Evolutionary conservation across 140 eudicot genomes (phyloP), one percentile per base, ranked within the genome.

Genomic region (Ambrosia hybrid): DNA sequence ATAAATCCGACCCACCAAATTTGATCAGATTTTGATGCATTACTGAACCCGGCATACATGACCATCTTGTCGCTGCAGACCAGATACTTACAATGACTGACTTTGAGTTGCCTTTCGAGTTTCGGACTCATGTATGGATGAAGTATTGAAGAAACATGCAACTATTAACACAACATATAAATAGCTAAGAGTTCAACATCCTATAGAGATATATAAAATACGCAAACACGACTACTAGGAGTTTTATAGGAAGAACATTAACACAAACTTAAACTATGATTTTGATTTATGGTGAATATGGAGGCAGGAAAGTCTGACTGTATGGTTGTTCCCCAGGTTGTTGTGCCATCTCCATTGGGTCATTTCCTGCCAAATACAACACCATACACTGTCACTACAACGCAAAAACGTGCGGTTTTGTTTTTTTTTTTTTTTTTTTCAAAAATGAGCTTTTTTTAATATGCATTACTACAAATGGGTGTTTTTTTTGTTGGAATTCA

Each of bases 291-390:
- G 96, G 92, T 2, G 88, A 80, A 69, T 82, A 79, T 38, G 81
- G 88, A 12, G 85, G 87, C 53, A 78, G 78, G 76, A 75, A 89
- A 49, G 63, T 78, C 67, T 89, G 90, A 26, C 67, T 85, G 49
- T 80, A 75, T 67, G 87, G 78, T 51, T 93, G 78, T 53, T 89
- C 90, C 71, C 87, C 87, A 1, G 87, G 93, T 34, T 83, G 83
- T 52, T 83, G 83, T 52, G 80, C 48, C 61, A 79, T 49, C 68
- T 80, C 76, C 66, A 81, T 74, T 13, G 79, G 68, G 15, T 74
- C 88, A 75, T 66, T 78, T 53, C 83, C 95, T 83, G 85, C 37
- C 39, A 73, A 34, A 68, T 6, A 45, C 60, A 74, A 60, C 36
- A 59, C 15, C 49, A 34, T 21, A 57, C 6, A 48, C 41, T 9